A percentile compares a stretch with the other conserved stretches of the same genome.
These are phyloP conservation scores for Dryas alaskensis DNA, from an alignment of 306 rosid species.

Conservation along the genomic window DNA sequence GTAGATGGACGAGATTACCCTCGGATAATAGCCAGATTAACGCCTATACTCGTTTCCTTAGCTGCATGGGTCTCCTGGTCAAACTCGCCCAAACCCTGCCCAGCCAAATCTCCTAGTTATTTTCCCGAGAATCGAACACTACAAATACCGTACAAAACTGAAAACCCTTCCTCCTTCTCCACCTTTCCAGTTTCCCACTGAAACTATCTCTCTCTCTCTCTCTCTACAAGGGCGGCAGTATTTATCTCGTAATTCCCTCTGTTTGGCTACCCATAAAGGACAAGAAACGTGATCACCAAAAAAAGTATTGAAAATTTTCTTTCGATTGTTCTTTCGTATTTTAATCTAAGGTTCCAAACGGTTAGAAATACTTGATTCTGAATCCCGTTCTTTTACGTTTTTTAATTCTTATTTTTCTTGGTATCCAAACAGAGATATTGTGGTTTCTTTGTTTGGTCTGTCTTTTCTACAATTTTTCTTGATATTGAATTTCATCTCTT, in stretches of 20 bases:
- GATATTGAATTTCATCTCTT: background rate
- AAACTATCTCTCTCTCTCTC: slow-evolving; percentile 6
- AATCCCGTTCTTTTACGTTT: background rate
- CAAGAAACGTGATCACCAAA: background rate
- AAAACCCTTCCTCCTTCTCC: background rate
- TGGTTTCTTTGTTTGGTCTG: background rate
- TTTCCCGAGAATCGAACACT: slow-evolving; percentile 18
- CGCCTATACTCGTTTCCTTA: slow-evolving; percentile 39
- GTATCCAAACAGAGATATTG: slow-evolving; percentile 5
- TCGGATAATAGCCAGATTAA: background rate
- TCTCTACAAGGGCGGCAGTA: slow-evolving; percentile 31
- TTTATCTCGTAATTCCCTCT: background rate
- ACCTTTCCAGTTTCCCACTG: background rate
- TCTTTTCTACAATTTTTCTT: background rate
- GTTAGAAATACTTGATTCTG: background rate
- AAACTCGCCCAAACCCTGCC: background rate
- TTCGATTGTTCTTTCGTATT: background rate
- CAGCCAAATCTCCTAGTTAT: background rate
- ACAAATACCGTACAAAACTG: slow-evolving; percentile 17
- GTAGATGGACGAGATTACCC: slow-evolving; percentile 23
- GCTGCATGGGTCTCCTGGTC: slow-evolving; percentile 9
- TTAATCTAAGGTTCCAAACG: background rate
- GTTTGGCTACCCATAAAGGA: slow-evolving; percentile 9
- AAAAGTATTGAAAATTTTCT: background rate
- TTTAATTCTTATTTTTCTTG: background rate